phyloP scores from a whole-genome alignment of 495 filamentous ascomycete genomes.

The Neurospora sp. region DNA sequence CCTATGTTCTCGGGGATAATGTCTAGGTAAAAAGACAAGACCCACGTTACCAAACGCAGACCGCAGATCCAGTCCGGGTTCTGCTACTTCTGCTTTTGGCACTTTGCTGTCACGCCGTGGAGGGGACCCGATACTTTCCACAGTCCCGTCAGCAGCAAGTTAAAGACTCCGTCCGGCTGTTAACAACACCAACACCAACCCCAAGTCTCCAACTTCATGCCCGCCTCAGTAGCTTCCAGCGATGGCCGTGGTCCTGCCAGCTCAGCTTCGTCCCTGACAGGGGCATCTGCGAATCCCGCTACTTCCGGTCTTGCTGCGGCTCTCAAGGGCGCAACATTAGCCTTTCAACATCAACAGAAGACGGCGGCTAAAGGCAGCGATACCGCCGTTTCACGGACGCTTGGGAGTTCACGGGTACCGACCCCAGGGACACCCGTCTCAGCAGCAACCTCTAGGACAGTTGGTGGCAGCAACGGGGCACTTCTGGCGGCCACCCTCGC shows the following conservation, averaged over 20 bases:
- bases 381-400: not conserved
- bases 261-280: not conserved
- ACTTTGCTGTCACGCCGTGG: not conserved
- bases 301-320: slow-evolving; percentile 20
- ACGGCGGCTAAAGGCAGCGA: not conserved
- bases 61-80: not conserved
- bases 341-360: slow-evolving; percentile 28
- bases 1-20: not conserved
- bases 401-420: slow-evolving; percentile 1
- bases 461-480: slow-evolving; percentile 29
- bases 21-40: not conserved
- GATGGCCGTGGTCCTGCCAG: slow-evolving; percentile 1
- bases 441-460: slow-evolving; percentile 9
- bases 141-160: not conserved
- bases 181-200: not conserved
- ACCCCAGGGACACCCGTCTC: not conserved
- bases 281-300: slow-evolving; percentile 4
- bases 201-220: not conserved
- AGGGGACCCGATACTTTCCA: not conserved
- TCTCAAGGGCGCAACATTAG: slow-evolving; percentile 36
- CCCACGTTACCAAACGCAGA: not conserved
- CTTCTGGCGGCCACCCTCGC: slow-evolving; percentile 37
- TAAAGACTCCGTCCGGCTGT: not conserved
- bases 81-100: not conserved
- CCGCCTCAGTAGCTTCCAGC: not conserved